Base-by-base conservation (phyloP, 169 alveolate genomes). In the Perkinsus chesapeaki region DNA sequence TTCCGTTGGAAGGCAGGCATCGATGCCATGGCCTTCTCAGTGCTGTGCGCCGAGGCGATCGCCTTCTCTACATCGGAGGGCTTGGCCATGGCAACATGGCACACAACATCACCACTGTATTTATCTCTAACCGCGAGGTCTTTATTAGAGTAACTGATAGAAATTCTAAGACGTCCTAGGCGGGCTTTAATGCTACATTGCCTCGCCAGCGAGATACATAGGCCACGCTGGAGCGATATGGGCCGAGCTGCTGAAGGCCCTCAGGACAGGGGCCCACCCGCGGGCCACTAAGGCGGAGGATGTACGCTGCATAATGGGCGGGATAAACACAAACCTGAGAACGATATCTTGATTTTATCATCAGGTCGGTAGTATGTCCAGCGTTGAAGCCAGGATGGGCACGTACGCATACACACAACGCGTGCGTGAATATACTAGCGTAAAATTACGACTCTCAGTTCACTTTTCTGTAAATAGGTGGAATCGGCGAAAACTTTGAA, bases 81-180 rank as follows among this genome's bases (percentile, higher is more conserved):
- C 10, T n/a, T 37, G 91, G 91, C 91, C 91, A 73, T 31, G 43
- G 91, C 91, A 10, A 73, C 91, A 0, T 20, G 91, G 39, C 43
- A 36, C 91, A 37, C 91, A 5, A 73, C 91, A 31, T 19, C 91
- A 20, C 91, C 91, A 23, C 43, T 36, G 39, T 73, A 73, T 39
- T 73, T 73, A 23, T 73, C 91, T 3, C 43, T 73, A 31, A 73
- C 91, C 91, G n/a, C 91, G 91, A 73, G 91, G 39, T 73, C 91
- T 5, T 19, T 31, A 37, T 73, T 73, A 31, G 91, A 60, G 82
- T 60, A 60, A 20, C 82, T 60, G 27, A 60, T 27, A 16, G 36
- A 27, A 60, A 34, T 34, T 60, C 82, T 12, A 34, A 23, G 3
- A 34, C 37, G 82, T 7, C 82, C 5, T 16, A 43, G 3, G 3